Base-by-base conservation (phyloP, 805 yeast genomes). In the Metschnikowia gelsemii region DNA sequence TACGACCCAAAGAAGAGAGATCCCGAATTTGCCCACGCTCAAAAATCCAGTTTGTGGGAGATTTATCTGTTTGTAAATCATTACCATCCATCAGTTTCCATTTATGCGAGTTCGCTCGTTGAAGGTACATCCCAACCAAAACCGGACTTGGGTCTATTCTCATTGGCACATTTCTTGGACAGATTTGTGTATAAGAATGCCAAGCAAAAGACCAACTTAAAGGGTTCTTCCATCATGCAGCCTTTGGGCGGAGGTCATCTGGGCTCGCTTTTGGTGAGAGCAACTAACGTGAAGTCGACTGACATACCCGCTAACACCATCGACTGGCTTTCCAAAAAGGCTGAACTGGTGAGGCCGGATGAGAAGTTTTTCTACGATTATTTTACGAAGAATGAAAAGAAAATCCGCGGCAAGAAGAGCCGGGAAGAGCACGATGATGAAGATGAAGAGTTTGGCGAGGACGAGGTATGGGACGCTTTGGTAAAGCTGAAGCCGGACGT, bases 141-240 rank as follows among this genome's bases (percentile, higher is more conserved):
- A 56, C 99, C 99, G 4, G 98, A 93, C 64, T 68, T 93, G 40
- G 96, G 95, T 5, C 75, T 93, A 46, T 91, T 80, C 64, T 82
- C 96, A 0, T 71, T 93, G 49, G 73, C 86, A 16, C 97, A 89
- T 64, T 93, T 93, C 79, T 75, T 93, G 66, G 96, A 93, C 64
- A 79, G 95, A 63, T 93, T 95, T 66, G 96, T 93, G 28, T 93
- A 93, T 70, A 84, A 87, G 66, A 88, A 89, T 62, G 87, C 96
- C 35, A 88, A 87, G 68, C 84, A 80, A 55, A 86, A 84, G 63
- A 72, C 80, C 14, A 62, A 70, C 24, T 68, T 82, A n/a, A 82
- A 85, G 60, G 98, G 98, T 56, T 72, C 84, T 3, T 88, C 97
- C 32, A 90, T 93, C 59, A 93, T 93, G 98, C 99, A 93, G 72